Evolutionary conservation across 148 eudicot species (phyloP).

Genomic region (Heliosperma pusillum): DNA sequence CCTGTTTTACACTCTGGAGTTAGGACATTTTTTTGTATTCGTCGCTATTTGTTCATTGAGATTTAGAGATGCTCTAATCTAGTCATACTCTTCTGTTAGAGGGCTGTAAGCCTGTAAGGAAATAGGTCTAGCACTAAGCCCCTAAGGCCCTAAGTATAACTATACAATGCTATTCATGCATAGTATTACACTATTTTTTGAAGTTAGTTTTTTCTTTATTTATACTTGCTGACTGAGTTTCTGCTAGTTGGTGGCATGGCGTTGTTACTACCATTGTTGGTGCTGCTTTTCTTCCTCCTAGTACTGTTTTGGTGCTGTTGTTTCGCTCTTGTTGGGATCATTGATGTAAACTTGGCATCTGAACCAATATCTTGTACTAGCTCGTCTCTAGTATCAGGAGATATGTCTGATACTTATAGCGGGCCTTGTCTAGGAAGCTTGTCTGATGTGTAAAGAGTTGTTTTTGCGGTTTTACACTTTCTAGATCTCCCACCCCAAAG

Average conservation of each 20-base stretch:
- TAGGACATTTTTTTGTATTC: too few relatives aligned
- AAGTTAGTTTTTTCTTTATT: not conserved
- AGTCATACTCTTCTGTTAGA: not conserved
- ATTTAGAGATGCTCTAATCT: not conserved
- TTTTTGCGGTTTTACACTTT: too few relatives aligned
- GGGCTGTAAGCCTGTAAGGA: not conserved
- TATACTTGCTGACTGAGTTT: not conserved
- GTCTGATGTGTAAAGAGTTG: too few relatives aligned
- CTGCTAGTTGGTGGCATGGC: too few relatives aligned
- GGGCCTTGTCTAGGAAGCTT: too few relatives aligned
- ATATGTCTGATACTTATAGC: too few relatives aligned
- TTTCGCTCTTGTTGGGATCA: too few relatives aligned
- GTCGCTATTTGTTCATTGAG: not conserved
- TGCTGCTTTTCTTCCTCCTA: not conserved
- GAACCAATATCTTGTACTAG: too few relatives aligned
- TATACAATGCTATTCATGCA: not conserved
- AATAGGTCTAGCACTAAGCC: not conserved
- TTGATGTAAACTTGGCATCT: too few relatives aligned
- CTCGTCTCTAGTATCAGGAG: too few relatives aligned
- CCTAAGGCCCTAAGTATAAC: too few relatives aligned
- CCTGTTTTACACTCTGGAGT: too few relatives aligned
- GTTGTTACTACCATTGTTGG: not conserved
- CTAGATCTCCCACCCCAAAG: not conserved
- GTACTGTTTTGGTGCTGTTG: not conserved
- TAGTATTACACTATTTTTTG: not conserved